Percentiles rank a stretch among this genome's conserved stretches.
Evolutionary conservation across 2,329 filamentous ascomycete species (phyloP).

Genomic region (Lecanicillium sp.): DNA sequence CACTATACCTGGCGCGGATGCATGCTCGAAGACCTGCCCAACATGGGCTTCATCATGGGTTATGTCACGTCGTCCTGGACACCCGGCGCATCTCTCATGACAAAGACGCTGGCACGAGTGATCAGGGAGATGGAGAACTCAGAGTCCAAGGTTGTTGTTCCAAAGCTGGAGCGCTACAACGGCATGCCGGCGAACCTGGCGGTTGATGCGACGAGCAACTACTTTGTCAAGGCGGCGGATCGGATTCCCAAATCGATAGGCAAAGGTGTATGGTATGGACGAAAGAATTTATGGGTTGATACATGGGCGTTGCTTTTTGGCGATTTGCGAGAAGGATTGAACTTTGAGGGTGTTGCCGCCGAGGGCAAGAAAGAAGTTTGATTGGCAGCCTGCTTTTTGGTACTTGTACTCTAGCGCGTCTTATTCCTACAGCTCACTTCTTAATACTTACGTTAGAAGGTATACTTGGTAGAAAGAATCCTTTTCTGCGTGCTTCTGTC

Average conservation of each 20-base stretch:
- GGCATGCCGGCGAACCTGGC: conserved; percentile 17
- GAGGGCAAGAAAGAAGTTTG: too few species aligned
- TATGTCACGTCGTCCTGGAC: conserved; percentile 61
- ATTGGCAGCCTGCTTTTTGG: too few species aligned
- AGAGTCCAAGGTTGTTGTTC: conserved; percentile 35
- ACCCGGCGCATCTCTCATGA: conserved; percentile 39
- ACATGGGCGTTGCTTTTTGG: conserved; percentile 14
- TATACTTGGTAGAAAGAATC: too few species aligned
- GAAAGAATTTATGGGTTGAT: conserved; percentile 21
- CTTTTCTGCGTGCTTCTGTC: too few species aligned
- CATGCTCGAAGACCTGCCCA: conserved; percentile 57
- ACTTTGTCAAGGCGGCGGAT: conserved; percentile 26
- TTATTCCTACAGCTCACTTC: too few species aligned
- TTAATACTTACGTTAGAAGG: too few species aligned
- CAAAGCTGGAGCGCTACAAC: conserved; percentile 24
- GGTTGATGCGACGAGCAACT: conserved; percentile 22
- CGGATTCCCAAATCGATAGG: conserved; percentile 27
- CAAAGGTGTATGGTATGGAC: conserved; percentile 26
- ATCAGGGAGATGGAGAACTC: conserved; percentile 44
- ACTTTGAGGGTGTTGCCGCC: too few species aligned
- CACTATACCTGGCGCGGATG: conserved; percentile 51
- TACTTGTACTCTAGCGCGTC: too few species aligned
- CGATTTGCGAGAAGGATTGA: too few species aligned
- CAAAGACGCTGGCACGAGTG: conserved; percentile 39
- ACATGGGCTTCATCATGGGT: conserved; percentile 48